Evolutionary conservation across 176 grass and related monocot species (phyloP), one percentile per base, ranked within the genome.

Genomic region (Triticum urartu): DNA sequence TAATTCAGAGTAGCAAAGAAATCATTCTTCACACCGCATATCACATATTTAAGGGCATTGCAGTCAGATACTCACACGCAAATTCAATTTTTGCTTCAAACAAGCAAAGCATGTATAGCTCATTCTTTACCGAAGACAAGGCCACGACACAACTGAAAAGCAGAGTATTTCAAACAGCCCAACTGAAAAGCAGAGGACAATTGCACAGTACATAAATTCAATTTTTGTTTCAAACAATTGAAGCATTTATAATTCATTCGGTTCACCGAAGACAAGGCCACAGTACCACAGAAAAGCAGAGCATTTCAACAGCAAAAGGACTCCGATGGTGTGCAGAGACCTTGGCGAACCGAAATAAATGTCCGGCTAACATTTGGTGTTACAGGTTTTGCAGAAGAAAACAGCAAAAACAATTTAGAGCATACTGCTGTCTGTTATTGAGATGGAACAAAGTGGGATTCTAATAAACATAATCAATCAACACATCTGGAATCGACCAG

Each of bases 401-500:
- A 43, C 25, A 74, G 20, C 5, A 34, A 20, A 20, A 20, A 43
- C 13, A 8, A 47, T 26, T 1, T 34, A 50, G 52, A 52, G 2
- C 28, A 84, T 80, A 76, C 76, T 62, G 81, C 14, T 69, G 85
- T 81, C 21, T 76, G 68, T 91, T 91, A 83, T 93, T 86, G 42
- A 75, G 79, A 76, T 24, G 38, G 52, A 75, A 10, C 34, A 72
- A 77, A 65, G 6, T 9, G 6, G 5, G 11, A 20, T 11, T 40
- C 22, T 2, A 11, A 33, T 82, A 18, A 48, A 72, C 54, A 25
- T 79, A 85, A 67, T 90, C 84, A 9, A 78, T 68, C 86, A 4
- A 79, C 68, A 26, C 89, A 95, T 15, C 95, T 87, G 25, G 84
- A 86, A n/a, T 94, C 90, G 1, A 98, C 80, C 89, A 98, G 59